Base-by-base conservation (phyloP, 2,329 filamentous ascomycete species). In the Talaromyces sp. region DNA sequence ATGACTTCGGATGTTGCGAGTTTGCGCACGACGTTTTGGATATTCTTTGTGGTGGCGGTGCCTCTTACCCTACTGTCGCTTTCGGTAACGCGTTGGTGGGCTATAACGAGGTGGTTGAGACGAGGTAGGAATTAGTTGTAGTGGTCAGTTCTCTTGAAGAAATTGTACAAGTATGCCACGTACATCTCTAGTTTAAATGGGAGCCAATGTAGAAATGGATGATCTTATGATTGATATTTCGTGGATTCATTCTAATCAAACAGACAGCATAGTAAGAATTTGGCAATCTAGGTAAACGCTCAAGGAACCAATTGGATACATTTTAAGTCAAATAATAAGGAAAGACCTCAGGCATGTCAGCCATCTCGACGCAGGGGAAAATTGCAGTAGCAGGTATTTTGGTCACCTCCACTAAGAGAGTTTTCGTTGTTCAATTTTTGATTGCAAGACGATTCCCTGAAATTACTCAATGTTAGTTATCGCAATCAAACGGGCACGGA, bases 1-100 rank as follows among this genome's bases (percentile, higher is more conserved):
- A 62, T 62, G 60, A 62, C 47, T 31, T 54, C 60, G 13, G 60
- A 62, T 33, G 7, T 59, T 45, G 22, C 56, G 56, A 59, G 56
- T 33, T 19, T 59, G 56, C 56, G 27, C 24, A 59, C 56, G 16
- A 59, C 56, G 2, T 59, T 59, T 59, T 59, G 56, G 56, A 45
- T 59, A n/a, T 59, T 43, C 37, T 59, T 59, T 39, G 56, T n/a
- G 16, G 56, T 59, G n/a, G 56, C 56, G 6, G 56, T 59, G 37
- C 56, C 56, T 31, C 56, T 59, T 19, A 59, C 56, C 6, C 13
- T 59, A 11, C 39, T 59, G 3, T 41, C 56, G 10, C 35, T 59
- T 31, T 59, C 56, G 13, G 24, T 59, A 4, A 59, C 56, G 8
- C 56, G 56, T n/a, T 59, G 56, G 56, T 59, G 56, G 56, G 39